Percentiles rank a stretch among this genome's conserved stretches.
Conservation (phyloP, 1,284 basidiomycete genomes). For the Mycosarcoma maydis region DNA sequence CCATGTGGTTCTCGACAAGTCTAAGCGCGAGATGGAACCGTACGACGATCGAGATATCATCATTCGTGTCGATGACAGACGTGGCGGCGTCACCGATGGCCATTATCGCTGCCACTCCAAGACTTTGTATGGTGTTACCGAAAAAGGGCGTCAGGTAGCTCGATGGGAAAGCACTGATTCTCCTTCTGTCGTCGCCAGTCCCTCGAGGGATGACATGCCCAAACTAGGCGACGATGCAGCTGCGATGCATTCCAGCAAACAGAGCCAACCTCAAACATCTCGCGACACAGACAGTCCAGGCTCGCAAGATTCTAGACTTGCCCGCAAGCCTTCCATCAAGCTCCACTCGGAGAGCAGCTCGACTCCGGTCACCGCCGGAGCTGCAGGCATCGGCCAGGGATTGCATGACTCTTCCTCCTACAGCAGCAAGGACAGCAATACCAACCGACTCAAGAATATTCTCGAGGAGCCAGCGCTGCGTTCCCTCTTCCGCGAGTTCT, state of each 20-base stretch:
- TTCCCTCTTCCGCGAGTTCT: conserved; percentile 90
- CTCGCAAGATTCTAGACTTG: conserved; percentile 74
- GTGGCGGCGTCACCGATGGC: conserved; percentile 48
- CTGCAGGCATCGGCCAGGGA: conserved; percentile 30
- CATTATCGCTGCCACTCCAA: conserved; percentile 95
- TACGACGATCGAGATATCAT: conserved; percentile 53
- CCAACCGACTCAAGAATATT: conserved; percentile 88
- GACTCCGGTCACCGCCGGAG: background rate
- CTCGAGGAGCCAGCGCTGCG: conserved; percentile 91
- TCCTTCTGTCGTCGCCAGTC: conserved; percentile 16
- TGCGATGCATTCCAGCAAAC: conserved; percentile 1
- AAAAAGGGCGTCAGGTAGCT: conserved; percentile 84
- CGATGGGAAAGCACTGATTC: conserved; percentile 71
- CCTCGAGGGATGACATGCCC: conserved; percentile 14
- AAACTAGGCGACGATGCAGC: conserved; percentile 12
- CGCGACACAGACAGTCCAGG: conserved; percentile 27
- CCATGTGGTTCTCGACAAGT: conserved; percentile 74
- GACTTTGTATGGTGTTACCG: conserved; percentile 91
- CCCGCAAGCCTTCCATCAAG: conserved; percentile 79
- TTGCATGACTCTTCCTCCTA: conserved; percentile 53
- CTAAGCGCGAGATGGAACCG: conserved; percentile 56
- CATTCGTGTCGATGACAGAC: conserved; percentile 56
- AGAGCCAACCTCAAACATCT: background rate
- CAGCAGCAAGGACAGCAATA: conserved; percentile 77
- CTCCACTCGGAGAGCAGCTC: conserved; percentile 69